Evolutionary conservation across 2,329 filamentous ascomycete genomes (phyloP).

Genomic region (Chaetomiaceae sp.): DNA sequence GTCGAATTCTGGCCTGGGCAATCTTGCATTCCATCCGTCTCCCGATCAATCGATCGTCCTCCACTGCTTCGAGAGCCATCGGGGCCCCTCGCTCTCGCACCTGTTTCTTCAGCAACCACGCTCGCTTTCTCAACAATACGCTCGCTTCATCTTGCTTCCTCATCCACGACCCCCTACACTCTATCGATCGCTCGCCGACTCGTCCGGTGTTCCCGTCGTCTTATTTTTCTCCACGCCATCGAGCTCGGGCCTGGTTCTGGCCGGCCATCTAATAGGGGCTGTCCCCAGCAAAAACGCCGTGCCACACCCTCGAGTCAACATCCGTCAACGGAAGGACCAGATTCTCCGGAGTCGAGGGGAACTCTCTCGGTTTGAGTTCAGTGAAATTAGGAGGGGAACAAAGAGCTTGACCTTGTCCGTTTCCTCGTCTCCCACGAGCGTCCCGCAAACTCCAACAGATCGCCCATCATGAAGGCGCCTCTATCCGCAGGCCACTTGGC

Average conservation of each 20-base stretch:
- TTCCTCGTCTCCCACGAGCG: too few relatives aligned
- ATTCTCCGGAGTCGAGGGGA: conserved; percentile 24
- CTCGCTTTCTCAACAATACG: conserved; percentile 18
- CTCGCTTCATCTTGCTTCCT: conserved; percentile 19
- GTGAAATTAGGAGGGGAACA: background rate
- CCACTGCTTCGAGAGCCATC: background rate
- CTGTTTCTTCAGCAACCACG: conserved; percentile 26
- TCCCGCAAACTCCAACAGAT: background rate
- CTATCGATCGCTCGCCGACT: conserved; percentile 1
- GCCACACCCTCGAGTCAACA: conserved; percentile 17
- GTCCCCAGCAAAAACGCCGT: conserved; percentile 19
- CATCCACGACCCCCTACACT: background rate
- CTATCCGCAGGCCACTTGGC: conserved; percentile 43
- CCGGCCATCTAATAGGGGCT: conserved; percentile 25
- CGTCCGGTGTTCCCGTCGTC: conserved; percentile 1
- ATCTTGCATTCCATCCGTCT: conserved; percentile 24
- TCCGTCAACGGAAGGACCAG: conserved; percentile 11
- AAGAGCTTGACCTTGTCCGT: background rate
- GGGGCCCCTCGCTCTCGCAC: conserved; percentile 11
- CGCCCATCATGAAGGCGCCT: conserved; percentile 45
- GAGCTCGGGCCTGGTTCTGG: conserved; percentile 22
- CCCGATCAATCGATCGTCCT: conserved; percentile 5
- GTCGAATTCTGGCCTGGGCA: conserved; percentile 15
- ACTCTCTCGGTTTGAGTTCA: background rate
- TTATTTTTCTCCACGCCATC: conserved; percentile 14